Evolutionary conservation across 164 flowering plant genomes (phyloP), one percentile per base, ranked within the genome.

Genomic region (Liquidambar formosana): DNA sequence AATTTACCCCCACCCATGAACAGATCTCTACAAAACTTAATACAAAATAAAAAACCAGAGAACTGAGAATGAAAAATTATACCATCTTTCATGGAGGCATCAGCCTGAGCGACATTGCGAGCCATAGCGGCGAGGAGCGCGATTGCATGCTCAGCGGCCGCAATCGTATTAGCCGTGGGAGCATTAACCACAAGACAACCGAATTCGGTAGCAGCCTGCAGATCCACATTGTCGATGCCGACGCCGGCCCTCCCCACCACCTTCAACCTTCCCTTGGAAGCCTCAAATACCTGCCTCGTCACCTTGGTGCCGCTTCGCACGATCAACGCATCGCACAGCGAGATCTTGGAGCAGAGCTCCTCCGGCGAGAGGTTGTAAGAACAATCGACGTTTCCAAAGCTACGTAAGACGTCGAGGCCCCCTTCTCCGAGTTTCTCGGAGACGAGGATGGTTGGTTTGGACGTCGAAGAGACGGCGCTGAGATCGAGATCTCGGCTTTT

Each of bases 241-340:
- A 94, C 99, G 0, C 99, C 99, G 19, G 99, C 99, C 25, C 99
- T 80, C 0, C 99, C 97, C 3, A 92, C 99, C 14, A 94, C 99
- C 79, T 91, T 90, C 71, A 94, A 71, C 71, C 85, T 41, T 64
- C 99, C 97, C 27, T 81, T 74, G 0, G 90, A 80, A 0, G 97
- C 92, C 77, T 90, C 95, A 11, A 92, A 89, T 52, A 94, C 97
- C 80, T 81, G 72, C 18, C 97, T 71, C 19, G 78, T 85, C 71
- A 94, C 97, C 78, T 92, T 91, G 49, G 97, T 94, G 15, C 94
- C 97, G 73, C 99, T 94, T 76, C 99, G 67, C 64, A 94, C 97
- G 59, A 94, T 89, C 82, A 92, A 69, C 44, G 97, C 99, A 59
- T 92, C 99, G 68, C 81, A 86, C 1, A 44, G 44, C 61, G 87